phyloP scores from a whole-genome alignment of 768 basidiomycete species.

The Rhizopogon sp. region DNA sequence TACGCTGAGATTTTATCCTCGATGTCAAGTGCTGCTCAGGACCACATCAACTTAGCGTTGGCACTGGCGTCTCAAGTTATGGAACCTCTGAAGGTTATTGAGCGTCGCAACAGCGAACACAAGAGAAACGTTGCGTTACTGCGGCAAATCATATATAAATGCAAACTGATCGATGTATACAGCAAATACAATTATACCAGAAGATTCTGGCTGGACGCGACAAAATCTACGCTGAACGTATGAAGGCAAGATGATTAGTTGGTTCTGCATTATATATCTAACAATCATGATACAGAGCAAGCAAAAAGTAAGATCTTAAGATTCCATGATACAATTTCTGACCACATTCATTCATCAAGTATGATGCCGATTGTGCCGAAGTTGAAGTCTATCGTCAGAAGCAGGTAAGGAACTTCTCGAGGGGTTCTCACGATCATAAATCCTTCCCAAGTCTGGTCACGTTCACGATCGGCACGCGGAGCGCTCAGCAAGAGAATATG shows the following conservation, averaged over 20 bases:
- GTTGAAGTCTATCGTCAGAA: slow-evolving; percentile 73
- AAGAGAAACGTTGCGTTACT: slow-evolving; percentile 54
- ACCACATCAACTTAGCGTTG: slow-evolving; percentile 67
- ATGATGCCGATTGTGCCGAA: slow-evolving; percentile 74
- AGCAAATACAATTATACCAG: slow-evolving; percentile 71
- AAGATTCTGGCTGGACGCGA: slow-evolving; percentile 70
- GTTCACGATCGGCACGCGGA: slow-evolving; percentile 72
- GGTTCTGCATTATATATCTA: not conserved
- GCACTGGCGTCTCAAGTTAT: slow-evolving; percentile 52
- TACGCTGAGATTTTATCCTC: slow-evolving; percentile 65
- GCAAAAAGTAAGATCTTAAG: slow-evolving; percentile 21
- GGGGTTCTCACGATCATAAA: not conserved
- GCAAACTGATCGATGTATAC: slow-evolving; percentile 10
- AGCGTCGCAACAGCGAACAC: slow-evolving; percentile 57
- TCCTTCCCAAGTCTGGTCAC: not conserved
- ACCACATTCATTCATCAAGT: slow-evolving; percentile 36
- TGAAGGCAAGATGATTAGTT: slow-evolving; percentile 47
- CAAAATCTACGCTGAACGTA: slow-evolving; percentile 57
- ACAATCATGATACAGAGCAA: slow-evolving; percentile 18
- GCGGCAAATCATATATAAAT: not conserved
- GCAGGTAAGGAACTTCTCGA: slow-evolving; percentile 40
- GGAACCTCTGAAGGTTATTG: slow-evolving; percentile 56
- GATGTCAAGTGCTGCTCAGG: slow-evolving; percentile 55
- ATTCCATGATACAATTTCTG: slow-evolving; percentile 4
- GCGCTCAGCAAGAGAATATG: slow-evolving; percentile 65